A percentile compares a stretch with the other conserved stretches of the same genome.
phyloP scores from a whole-genome alignment of 164 flowering plant species.

The grape (Vitis vinifera) region ASM3070453v1 NC_081822.1:20501-21000 shows the following conservation, averaged over 20 bases:
- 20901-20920: not conserved
- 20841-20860: not conserved
- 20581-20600: not conserved
- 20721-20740: not conserved
- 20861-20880: not conserved
- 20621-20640: not conserved
- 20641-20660: not conserved
- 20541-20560: not conserved
- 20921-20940: not conserved
- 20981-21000: not conserved
- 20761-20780: not conserved
- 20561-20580: not conserved
- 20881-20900: not conserved
- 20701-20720: not conserved
- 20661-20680: not conserved
- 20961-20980: not conserved
- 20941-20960: not conserved
- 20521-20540: not conserved
- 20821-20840: not conserved
- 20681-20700: not conserved
- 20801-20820: not conserved
- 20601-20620: not conserved
- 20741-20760: not conserved
- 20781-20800: not conserved
- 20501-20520: not conserved